phyloP scores from a whole-genome alignment of 2,329 filamentous ascomycete genomes.

The Hortaea werneckii region DNA sequence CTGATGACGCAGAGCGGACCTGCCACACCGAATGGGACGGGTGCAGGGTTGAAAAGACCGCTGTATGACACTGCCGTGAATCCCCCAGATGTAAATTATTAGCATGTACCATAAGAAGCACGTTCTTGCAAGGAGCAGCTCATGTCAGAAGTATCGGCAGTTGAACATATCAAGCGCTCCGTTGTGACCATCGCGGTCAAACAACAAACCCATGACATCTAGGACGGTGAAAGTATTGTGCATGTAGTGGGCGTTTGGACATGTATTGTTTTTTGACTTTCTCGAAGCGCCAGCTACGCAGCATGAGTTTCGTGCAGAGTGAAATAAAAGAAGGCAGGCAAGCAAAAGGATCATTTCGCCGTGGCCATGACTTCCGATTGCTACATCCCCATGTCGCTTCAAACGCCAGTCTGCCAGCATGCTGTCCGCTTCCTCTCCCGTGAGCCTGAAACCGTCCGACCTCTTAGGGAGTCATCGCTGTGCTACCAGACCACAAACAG shows the following conservation, averaged over 20 bases:
- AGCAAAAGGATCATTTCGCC: not conserved
- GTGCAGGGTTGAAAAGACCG: constrained; percentile 18
- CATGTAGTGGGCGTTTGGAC: not conserved
- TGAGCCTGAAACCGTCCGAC: too few relatives aligned
- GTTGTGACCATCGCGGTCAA: too few relatives aligned
- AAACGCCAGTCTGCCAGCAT: constrained; percentile 2
- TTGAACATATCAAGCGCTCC: too few relatives aligned
- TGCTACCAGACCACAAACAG: not conserved
- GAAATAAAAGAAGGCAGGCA: not conserved
- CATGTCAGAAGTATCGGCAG: too few relatives aligned
- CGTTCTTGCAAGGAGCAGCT: too few relatives aligned
- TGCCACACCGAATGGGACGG: constrained; percentile 32
- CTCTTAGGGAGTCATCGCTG: not conserved
- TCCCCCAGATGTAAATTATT: too few relatives aligned
- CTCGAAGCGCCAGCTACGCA: constrained; percentile 3
- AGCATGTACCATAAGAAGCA: too few relatives aligned
- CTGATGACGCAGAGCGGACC: constrained; percentile 32
- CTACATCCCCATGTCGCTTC: not conserved
- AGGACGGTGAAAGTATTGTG: not conserved
- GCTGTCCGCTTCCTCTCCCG: not conserved
- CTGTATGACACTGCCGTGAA: not conserved
- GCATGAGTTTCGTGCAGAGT: not conserved
- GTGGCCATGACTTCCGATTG: not conserved
- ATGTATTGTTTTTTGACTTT: constrained; percentile 1
- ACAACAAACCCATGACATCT: too few relatives aligned